Percentiles rank a stretch among this genome's conserved stretches.
These are phyloP conservation scores for Bremia lactucae DNA, from an alignment of 352 stramenopile species.

Conservation along the genomic window DNA sequence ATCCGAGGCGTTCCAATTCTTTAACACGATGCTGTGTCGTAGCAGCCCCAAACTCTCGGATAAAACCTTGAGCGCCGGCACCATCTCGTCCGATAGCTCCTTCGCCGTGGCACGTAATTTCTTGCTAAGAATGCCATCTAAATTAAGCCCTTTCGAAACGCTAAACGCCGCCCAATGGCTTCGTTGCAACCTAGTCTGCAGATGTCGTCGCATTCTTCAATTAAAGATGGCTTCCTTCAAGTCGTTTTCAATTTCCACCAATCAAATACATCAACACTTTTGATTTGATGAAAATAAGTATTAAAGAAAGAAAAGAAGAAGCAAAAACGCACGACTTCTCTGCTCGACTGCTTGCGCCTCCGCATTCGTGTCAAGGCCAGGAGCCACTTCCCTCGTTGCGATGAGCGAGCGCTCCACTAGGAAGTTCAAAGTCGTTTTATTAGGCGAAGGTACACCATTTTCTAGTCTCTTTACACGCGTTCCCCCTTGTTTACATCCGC, in stretches of 20 bases:
- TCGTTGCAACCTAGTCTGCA: not conserved
- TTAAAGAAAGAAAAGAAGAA: constrained; percentile 3
- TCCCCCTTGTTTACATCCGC: not conserved
- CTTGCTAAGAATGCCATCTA: constrained; percentile 18
- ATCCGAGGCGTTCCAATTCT: constrained; percentile 63
- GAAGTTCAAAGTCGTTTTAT: constrained; percentile 81
- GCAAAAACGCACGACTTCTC: constrained; percentile 2
- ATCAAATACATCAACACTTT: not conserved
- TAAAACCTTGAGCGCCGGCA: constrained; percentile 66
- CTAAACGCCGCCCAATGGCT: constrained; percentile 1
- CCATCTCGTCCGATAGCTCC: constrained; percentile 44
- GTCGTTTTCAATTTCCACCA: not conserved
- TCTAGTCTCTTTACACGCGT: not conserved
- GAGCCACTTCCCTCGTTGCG: too few relatives aligned
- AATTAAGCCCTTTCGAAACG: not conserved
- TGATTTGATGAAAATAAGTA: constrained; percentile 2
- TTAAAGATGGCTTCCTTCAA: too few relatives aligned
- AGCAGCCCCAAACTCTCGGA: constrained; percentile 59
- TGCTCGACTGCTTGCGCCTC: constrained; percentile 1
- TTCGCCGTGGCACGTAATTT: constrained; percentile 20
- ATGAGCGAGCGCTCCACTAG: constrained; percentile 59
- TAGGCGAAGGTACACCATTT: constrained; percentile 56
- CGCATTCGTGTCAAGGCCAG: not conserved
- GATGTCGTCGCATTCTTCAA: constrained; percentile 2
- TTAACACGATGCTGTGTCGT: constrained; percentile 41